Conservation (phyloP, 2,329 filamentous ascomycete genomes). For the Monilinia fructicola region DNA sequence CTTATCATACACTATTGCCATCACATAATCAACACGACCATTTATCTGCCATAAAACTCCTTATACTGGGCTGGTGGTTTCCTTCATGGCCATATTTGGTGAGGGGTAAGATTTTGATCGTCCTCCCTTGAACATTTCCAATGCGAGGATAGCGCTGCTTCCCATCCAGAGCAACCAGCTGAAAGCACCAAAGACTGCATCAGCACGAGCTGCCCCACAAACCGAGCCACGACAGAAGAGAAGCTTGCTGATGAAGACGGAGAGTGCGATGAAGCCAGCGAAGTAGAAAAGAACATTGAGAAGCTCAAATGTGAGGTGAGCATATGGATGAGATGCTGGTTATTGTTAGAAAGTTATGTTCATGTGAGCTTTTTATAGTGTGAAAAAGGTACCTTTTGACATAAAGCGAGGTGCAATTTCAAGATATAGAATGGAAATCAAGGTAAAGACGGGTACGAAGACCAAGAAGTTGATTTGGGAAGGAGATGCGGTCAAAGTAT, state of each 20-base stretch:
- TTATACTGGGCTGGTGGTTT: conserved; percentile 29
- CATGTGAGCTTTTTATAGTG: not conserved
- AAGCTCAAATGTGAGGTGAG: conserved; percentile 50
- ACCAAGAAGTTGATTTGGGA: conserved; percentile 59
- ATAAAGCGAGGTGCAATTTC: conserved; percentile 49
- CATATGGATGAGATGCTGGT: conserved; percentile 50
- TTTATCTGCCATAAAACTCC: not conserved
- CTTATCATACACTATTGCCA: not conserved
- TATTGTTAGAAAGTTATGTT: not conserved
- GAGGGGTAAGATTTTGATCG: conserved; percentile 35
- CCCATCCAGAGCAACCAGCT: conserved; percentile 55
- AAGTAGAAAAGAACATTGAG: conserved; percentile 58
- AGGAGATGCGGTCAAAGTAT: conserved; percentile 56
- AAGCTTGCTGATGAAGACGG: conserved; percentile 56
- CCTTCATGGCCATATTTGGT: conserved; percentile 36
- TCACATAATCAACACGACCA: not conserved
- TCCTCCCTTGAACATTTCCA: conserved; percentile 49
- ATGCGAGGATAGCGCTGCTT: conserved; percentile 48
- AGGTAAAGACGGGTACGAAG: conserved; percentile 53
- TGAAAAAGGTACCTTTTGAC: conserved; percentile 31
- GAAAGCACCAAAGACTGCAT: conserved; percentile 54
- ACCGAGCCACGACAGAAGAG: conserved; percentile 58
- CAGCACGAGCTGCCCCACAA: conserved; percentile 55
- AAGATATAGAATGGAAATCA: conserved; percentile 56
- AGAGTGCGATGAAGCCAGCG: conserved; percentile 57